Base-by-base conservation (phyloP, 495 filamentous ascomycete species). In the Aspergillus nidulans region DNA sequence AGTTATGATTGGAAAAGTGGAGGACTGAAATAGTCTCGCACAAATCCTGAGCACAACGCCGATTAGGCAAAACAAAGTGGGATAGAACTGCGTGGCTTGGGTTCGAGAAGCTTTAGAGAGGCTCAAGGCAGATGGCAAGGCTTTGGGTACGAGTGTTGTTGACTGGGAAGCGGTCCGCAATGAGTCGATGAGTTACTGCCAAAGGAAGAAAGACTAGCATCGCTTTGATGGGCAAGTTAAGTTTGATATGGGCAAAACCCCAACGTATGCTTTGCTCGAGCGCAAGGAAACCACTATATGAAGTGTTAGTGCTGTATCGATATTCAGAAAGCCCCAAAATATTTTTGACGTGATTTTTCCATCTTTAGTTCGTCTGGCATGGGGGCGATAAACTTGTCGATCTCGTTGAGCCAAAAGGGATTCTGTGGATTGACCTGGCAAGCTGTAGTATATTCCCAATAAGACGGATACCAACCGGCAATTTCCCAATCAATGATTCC, bases 391-490 rank as follows among this genome's bases (percentile, higher is more conserved):
- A 82, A 77, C 25, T 77, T 75, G 49, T 79, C 74, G 52, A 82
- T 69, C 52, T 79, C 70, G 28, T 73, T 41, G 30, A 66, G 41
- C 76, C 76, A 81, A 40, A 76, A 76, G 40, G 61, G 60, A 40
- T 77, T 77, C 15, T 71, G 62, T 10, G 74, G 72, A 54, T 80
- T 82, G 30, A 75, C 78, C 63, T 79, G 67, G 52, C 63, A 65
- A 6, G 79, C 77, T 19, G 76, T 54, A 4, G 75, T 76, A 41
- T 80, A 81, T 67, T 81, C 78, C 74, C 72, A 81, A 57, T 80
- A 81, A 9, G 63, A 61, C 10, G 76, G 77, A 61, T 69, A 77
- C 75, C 77, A 81, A 28, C 74, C 41, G 9, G 51, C 51, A 0
- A 41, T 53, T 45, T 53, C 51, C 51, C 51, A 53, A 62, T 82